Conservation (phyloP, 2,329 filamentous ascomycete species). For the Aspergillus tamarii region DNA sequence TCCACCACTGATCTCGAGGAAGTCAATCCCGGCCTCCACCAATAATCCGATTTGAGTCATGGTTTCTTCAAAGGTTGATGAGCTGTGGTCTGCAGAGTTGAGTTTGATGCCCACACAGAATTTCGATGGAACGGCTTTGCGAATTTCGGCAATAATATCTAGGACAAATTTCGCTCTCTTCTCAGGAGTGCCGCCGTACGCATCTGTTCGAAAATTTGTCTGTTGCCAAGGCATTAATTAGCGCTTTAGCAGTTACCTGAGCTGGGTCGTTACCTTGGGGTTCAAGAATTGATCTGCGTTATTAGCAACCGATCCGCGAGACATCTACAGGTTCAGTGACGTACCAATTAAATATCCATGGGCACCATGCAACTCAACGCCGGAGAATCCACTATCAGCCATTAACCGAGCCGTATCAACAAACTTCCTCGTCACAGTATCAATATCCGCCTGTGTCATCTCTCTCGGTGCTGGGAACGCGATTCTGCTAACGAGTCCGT, state of each 20-base stretch:
- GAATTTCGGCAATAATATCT: conserved; percentile 48
- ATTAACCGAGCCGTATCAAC: conserved; percentile 56
- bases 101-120: conserved; percentile 56
- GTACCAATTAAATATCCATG: conserved; percentile 55
- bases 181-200: conserved; percentile 51
- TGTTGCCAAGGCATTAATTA: conserved; percentile 18
- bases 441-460: conserved; percentile 60
- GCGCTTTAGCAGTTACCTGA: not conserved
- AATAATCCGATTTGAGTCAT: conserved; percentile 60
- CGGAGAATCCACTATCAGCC: conserved; percentile 56
- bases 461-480: conserved; percentile 57
- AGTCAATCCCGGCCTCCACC: conserved; percentile 57
- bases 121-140: conserved; percentile 43
- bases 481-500: conserved; percentile 34
- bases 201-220: conserved; percentile 53
- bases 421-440: conserved; percentile 57
- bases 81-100: conserved; percentile 53
- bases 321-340: conserved; percentile 22
- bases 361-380: conserved; percentile 57
- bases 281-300: conserved; percentile 41
- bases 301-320: not conserved
- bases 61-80: conserved; percentile 50
- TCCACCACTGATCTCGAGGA: conserved; percentile 70
- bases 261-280: conserved; percentile 32
- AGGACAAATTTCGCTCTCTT: conserved; percentile 52